These are phyloP conservation scores for Chaetomium tenue DNA, from an alignment of 495 filamentous ascomycete genomes.

Conservation along the genomic window DNA sequence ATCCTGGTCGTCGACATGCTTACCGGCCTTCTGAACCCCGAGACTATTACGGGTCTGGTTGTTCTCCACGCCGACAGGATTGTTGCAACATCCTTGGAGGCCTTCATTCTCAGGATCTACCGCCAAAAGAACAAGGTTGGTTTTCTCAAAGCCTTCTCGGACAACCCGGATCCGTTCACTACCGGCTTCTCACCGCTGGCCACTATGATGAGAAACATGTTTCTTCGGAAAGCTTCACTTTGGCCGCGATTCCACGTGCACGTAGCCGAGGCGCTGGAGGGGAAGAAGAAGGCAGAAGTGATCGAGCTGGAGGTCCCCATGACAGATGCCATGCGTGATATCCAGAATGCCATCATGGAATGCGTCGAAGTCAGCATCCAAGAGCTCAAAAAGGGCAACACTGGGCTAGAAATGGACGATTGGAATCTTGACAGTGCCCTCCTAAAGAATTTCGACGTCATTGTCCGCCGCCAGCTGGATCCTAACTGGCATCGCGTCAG, in stretches of 20 bases:
- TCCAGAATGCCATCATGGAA: slow-evolving; percentile 91
- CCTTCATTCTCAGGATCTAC: slow-evolving; percentile 92
- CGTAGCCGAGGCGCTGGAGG: slow-evolving; percentile 84
- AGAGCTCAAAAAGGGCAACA: slow-evolving; percentile 85
- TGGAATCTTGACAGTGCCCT: slow-evolving; percentile 96
- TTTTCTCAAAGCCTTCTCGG: slow-evolving; percentile 95
- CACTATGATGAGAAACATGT: slow-evolving; percentile 90
- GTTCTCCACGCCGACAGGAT: slow-evolving; percentile 87
- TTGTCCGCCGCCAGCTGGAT: slow-evolving; percentile 85
- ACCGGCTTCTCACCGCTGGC: slow-evolving; percentile 84
- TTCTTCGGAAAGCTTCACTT: slow-evolving; percentile 80
- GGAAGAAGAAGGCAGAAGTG: slow-evolving; percentile 90
- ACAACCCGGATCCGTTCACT: slow-evolving; percentile 89
- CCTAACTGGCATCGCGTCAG: slow-evolving; percentile 97
- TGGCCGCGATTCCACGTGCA: slow-evolving; percentile 96
- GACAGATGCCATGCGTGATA: slow-evolving; percentile 89
- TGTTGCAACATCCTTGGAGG: slow-evolving; percentile 84
- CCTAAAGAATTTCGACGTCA: slow-evolving; percentile 86
- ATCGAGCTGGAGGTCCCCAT: slow-evolving; percentile 97
- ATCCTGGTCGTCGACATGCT: slow-evolving; percentile 92
- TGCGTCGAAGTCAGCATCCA: slow-evolving; percentile 93
- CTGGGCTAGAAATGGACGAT: slow-evolving; percentile 90
- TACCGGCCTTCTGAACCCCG: slow-evolving; percentile 76
- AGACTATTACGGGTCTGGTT: slow-evolving; percentile 83
- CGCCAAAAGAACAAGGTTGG: slow-evolving; percentile 88